Evolutionary conservation across 768 basidiomycete species (phyloP), one percentile per base, ranked within the genome.

Genomic region (Lentinus tigrinus): DNA sequence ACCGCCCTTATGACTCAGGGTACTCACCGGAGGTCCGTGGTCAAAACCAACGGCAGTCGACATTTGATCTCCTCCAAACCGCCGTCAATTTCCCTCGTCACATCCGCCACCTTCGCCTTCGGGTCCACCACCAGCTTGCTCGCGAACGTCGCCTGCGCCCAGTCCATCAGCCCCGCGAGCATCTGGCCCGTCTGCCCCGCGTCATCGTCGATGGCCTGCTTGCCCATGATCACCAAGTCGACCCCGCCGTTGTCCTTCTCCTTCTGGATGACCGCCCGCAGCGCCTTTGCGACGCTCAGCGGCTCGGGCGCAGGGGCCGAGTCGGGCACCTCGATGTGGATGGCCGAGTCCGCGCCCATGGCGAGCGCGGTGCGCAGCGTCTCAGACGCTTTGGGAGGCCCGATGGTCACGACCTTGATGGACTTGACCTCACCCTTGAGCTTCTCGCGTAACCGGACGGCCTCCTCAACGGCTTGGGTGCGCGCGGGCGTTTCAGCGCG

Each of bases 201-300:
- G 71, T 99, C 97, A 66, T 96, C 95, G 75, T 99, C 97, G 65
- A 99, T 99, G 14, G 96, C 89, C 73, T 99, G 97, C 75, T 99
- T 99, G 3, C 97, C 97, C 75, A 98, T 80, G 54, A 99, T 95
- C 38, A 99, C 90, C 55, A 98, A 64, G 67, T 98, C 96, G 9
- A 91, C 81, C 76, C 79, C 17, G 73, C 78, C 52, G 77, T 78
- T 70, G 16, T 74, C 78, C 53, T 78, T 78, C 70, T 86, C 80
- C 34, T 80, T 79, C 51, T 84, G 78, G 52, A 98, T 88, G 65
- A 95, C 65, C 3, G 87, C 89, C 39, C 81, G 82, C 59, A 99
- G 81, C 1, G 91, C 85, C 67, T 92, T 89, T 42, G 96, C 96
- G 37, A 99, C 85, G 3, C 88, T 87, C 44, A 99, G 85, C 10